A percentile compares a stretch with the other conserved stretches of the same genome.
Conservation (phyloP, 179 eudicot species). For the Patellifolia procumbens region DNA sequence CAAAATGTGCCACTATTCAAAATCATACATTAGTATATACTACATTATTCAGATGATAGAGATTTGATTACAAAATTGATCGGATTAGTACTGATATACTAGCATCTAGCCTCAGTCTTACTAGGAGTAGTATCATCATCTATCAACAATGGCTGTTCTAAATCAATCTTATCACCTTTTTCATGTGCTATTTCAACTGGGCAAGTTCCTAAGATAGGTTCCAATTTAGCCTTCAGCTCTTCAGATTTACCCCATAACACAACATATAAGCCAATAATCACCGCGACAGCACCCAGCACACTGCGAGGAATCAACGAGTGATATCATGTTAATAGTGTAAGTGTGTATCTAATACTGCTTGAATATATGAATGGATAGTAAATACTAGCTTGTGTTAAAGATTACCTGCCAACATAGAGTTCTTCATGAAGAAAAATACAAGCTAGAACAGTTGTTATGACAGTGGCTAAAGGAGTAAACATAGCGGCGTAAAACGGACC, state of each 20-base stretch:
- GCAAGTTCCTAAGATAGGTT: neutral
- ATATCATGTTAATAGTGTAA: neutral
- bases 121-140: neutral
- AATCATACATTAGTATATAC: neutral
- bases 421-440: conserved; percentile 51
- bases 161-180: conserved; percentile 27
- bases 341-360: too few species aligned
- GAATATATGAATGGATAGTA: too few species aligned
- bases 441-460: conserved; percentile 54
- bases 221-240: conserved; percentile 27
- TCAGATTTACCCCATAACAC: conserved; percentile 69
- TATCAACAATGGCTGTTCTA: conserved; percentile 42
- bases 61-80: neutral
- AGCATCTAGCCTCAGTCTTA: neutral
- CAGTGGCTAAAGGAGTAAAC: conserved; percentile 67
- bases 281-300: conserved; percentile 47
- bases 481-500: conserved; percentile 75
- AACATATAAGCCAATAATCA: conserved; percentile 52
- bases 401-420: conserved; percentile 64
- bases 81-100: neutral
- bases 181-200: conserved; percentile 5
- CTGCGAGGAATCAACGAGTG: conserved; percentile 25
- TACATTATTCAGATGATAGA: neutral
- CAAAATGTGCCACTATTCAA: neutral
- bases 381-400: neutral